These are phyloP conservation scores for Phytophthora fragariae DNA, from an alignment of 352 stramenopile genomes.

Conservation along the genomic window DNA sequence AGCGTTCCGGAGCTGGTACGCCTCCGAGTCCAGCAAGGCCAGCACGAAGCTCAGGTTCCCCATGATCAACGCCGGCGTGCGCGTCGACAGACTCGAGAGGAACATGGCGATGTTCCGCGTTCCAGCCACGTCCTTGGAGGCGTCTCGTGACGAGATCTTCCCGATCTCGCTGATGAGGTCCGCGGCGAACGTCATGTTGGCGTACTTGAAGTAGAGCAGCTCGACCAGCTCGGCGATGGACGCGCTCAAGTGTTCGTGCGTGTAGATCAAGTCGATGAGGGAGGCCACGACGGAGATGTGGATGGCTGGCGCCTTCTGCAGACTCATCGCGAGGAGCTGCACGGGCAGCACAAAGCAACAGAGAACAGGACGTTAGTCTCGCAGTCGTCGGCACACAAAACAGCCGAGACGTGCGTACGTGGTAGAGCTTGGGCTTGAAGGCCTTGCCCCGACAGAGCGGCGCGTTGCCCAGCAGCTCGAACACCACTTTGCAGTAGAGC, in stretches of 20 bases:
- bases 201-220: constrained; percentile 66
- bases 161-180: constrained; percentile 83
- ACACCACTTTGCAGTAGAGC: constrained; percentile 75
- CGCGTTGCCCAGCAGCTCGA: constrained; percentile 72
- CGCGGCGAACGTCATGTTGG: constrained; percentile 67
- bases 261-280: constrained; percentile 78
- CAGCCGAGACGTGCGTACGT: constrained; percentile 42
- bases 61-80: constrained; percentile 73
- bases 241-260: constrained; percentile 71
- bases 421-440: constrained; percentile 73
- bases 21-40: constrained; percentile 77
- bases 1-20: constrained; percentile 79
- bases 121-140: constrained; percentile 75
- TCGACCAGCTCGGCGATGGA: constrained; percentile 71
- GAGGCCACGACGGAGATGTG: constrained; percentile 76
- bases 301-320: constrained; percentile 70
- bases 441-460: constrained; percentile 66
- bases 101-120: constrained; percentile 83
- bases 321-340: constrained; percentile 67
- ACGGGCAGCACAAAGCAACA: not conserved
- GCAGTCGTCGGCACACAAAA: not conserved
- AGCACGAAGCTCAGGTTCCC: constrained; percentile 83
- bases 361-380: not conserved
- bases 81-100: constrained; percentile 65
- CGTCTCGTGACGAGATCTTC: constrained; percentile 72